Base-by-base conservation (phyloP, 2,329 filamentous ascomycete genomes). In the Hypoxylon sp. region DNA sequence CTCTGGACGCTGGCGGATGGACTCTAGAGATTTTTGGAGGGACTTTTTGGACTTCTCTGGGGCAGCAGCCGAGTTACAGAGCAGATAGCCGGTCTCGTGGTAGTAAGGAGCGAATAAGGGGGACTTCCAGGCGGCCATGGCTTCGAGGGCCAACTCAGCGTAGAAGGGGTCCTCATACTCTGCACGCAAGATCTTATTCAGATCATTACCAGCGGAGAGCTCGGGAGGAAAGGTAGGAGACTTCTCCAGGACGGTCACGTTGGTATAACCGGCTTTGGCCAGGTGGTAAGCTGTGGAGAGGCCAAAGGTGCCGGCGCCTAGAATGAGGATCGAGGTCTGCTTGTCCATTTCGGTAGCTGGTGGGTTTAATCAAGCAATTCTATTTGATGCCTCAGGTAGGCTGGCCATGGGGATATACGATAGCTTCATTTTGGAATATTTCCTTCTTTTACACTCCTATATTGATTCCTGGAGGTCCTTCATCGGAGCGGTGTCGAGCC, bases 151-250 rank as follows among this genome's bases (percentile, higher is more conserved):
- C 47, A 88, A 73, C 1, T 87, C 80, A 0, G 86, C 85, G 65
- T 90, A 89, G 61, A 87, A 87, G 0, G 81, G 79, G 64, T 88
- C 86, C 67, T 87, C 85, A 64, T 89, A 89, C 69, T 89, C 86
- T 3, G 84, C 86, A 1, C 87, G 82, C 37, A 90, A 80, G 61
- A 90, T 89, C 76, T 90, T 90, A 75, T 90, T 90, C 26, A 90
- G 74, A 68, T 90, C 87, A 65, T 88, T 87, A 19, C 83, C 87
- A 0, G 87, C 88, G 0, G 88, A 88, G 72, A 78, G 79, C 1
- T 65, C 76, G 3, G 83, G 81, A 3, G 84, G 84, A 19, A 75
- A 64, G 1, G 63, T 60, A 2, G 58, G 9, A 5, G 62, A 68
- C 51, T 75, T 73, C 35, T 85, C 83, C 17, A 81, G 80, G 22